Conservation (phyloP, 2,329 filamentous ascomycete species). For the Ciborinia camelliae region DNA sequence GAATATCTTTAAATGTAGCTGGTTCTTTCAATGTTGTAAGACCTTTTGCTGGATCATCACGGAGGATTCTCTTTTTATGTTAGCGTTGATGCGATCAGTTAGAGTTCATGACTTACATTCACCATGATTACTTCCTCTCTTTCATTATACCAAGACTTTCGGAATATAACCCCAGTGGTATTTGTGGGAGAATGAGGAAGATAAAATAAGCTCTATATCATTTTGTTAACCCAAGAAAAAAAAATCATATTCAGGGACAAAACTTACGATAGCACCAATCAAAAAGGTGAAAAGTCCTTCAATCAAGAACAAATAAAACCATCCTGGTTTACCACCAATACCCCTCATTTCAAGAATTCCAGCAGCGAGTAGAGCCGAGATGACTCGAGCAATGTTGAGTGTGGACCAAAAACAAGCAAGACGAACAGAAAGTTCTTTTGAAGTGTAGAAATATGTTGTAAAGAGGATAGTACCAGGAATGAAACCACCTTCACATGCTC, state of each 20-base stretch:
- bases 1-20: slow-evolving; percentile 45
- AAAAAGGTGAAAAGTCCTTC: slow-evolving; percentile 29
- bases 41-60: slow-evolving; percentile 51
- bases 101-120: slow-evolving; percentile 39
- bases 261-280: slow-evolving; percentile 20
- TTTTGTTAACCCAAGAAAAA: not conserved
- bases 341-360: slow-evolving; percentile 54
- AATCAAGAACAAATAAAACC: slow-evolving; percentile 54
- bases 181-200: slow-evolving; percentile 9
- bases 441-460: slow-evolving; percentile 68
- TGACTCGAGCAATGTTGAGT: slow-evolving; percentile 49
- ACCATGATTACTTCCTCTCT: slow-evolving; percentile 61
- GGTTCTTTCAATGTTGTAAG: slow-evolving; percentile 50
- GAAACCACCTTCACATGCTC: slow-evolving; percentile 45
- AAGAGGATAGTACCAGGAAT: slow-evolving; percentile 61
- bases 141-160: slow-evolving; percentile 52
- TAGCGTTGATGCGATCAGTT: not conserved
- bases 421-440: slow-evolving; percentile 59
- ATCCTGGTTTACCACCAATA: slow-evolving; percentile 51
- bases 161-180: not conserved
- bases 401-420: slow-evolving; percentile 66
- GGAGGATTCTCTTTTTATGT: slow-evolving; percentile 45
- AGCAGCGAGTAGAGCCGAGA: slow-evolving; percentile 54
- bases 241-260: not conserved
- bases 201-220: not conserved